Base-by-base conservation (phyloP, 805 yeast genomes). In the Citeromyces matritensis region DNA sequence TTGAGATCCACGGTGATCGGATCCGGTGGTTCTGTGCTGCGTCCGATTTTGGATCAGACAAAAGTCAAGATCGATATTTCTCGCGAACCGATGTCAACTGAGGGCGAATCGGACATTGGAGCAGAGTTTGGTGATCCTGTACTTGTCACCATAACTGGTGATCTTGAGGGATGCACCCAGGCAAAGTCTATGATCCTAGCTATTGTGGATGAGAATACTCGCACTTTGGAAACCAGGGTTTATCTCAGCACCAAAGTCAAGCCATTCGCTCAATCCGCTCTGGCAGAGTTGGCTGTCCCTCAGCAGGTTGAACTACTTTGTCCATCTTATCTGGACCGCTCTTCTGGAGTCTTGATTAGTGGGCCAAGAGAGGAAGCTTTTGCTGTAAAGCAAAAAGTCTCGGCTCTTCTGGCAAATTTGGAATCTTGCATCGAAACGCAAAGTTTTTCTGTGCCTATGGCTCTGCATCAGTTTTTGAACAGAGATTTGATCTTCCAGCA, bases 1-100 rank as follows among this genome's bases (percentile, higher is more conserved):
- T 65, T 82, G 36, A 70, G 91, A 53, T 67, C 93, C 6, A 67
- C 70, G 31, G 70, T 86, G 36, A 86, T 86, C 55, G 97, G 97
- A 36, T 66, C 86, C 28, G 81, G 77, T 49, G 97, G 97, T 49
- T 69, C 65, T 43, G 77, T 65, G 37, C 69, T 86, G 54, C 81
- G 73, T 51, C 86, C 91, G 36, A 81, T 86, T 40, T 64, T 80
- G 30, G 78, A 67, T 33, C 60, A 66, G 24, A 67, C 81, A 30
- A 76, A 71, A 31, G 74, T 74, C 33, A 79, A 65, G 41, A 71
- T 86, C 41, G 81, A 81, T 43, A 74, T 86, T 44, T 78, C 73
- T 5, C 53, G 42, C 30, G 41, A 40, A 15, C 37, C 48, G 26
- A 41, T 40, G 11, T 48, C 53, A 17, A 61, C 49, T 24, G 63